Conservation (phyloP, 2,329 filamentous ascomycete species). For the Ceratocystis ficicola region DNA sequence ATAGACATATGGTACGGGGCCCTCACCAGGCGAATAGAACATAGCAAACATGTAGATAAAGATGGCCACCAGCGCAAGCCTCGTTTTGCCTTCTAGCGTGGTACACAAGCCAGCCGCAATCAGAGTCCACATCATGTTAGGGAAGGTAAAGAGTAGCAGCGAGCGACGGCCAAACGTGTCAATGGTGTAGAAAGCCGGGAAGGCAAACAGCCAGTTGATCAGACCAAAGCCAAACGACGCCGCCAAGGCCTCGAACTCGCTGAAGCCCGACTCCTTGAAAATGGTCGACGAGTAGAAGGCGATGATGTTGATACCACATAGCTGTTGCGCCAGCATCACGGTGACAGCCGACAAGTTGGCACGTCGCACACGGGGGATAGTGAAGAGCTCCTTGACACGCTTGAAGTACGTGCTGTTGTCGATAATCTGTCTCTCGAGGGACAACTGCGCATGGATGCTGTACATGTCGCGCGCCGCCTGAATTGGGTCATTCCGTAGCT, state of each 20-base stretch:
- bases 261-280: conserved; percentile 35
- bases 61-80: conserved; percentile 44
- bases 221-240: conserved; percentile 38
- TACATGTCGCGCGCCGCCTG: conserved; percentile 52
- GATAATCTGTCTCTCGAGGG: conserved; percentile 28
- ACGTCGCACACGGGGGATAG: conserved; percentile 43
- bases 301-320: conserved; percentile 46
- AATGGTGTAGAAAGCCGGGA: conserved; percentile 54
- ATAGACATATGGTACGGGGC: conserved; percentile 48
- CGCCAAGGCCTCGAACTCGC: conserved; percentile 31
- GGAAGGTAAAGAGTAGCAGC: conserved; percentile 53
- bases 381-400: conserved; percentile 45
- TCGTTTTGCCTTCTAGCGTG: conserved; percentile 32
- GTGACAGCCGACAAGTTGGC: conserved; percentile 55
- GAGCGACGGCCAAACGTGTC: conserved; percentile 53
- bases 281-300: conserved; percentile 39
- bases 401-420: conserved; percentile 36
- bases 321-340: conserved; percentile 55
- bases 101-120: conserved; percentile 34
- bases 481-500: conserved; percentile 45
- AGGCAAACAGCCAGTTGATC: conserved; percentile 54
- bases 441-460: conserved; percentile 37
- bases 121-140: conserved; percentile 50
- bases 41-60: conserved; percentile 55
- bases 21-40: conserved; percentile 54